Evolutionary conservation across 805 yeast species (phyloP).

Genomic region (Lipomyces anomalus): DNA sequence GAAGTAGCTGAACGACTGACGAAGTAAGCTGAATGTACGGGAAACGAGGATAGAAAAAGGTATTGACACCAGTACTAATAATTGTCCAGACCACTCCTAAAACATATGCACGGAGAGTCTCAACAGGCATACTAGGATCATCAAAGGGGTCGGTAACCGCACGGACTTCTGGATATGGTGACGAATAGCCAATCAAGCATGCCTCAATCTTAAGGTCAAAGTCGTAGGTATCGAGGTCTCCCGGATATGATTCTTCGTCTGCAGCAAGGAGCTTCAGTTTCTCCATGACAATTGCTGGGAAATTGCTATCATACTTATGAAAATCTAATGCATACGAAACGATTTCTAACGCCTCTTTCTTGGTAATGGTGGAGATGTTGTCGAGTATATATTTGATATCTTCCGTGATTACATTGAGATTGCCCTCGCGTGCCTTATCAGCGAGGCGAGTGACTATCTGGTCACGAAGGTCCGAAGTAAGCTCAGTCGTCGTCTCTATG

Average conservation of each 20-base stretch:
- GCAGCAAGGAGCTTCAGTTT: constrained; percentile 32
- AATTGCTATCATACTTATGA: constrained; percentile 46
- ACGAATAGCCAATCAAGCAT: constrained; percentile 10
- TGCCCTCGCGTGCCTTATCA: not conserved
- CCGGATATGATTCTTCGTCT: constrained; percentile 27
- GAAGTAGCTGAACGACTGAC: constrained; percentile 57
- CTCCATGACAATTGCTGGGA: constrained; percentile 37
- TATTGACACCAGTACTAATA: constrained; percentile 53
- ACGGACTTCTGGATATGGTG: constrained; percentile 46
- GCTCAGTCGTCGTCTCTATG: not conserved
- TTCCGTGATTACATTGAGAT: not conserved
- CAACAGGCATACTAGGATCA: constrained; percentile 45
- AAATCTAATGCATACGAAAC: constrained; percentile 38
- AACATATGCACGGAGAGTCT: constrained; percentile 51
- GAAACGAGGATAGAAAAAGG: constrained; percentile 51
- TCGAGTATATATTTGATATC: constrained; percentile 2
- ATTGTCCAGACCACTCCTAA: constrained; percentile 49
- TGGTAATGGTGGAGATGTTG: constrained; percentile 9
- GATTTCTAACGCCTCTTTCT: constrained; percentile 39
- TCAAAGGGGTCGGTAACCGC: constrained; percentile 55
- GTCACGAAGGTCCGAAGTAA: not conserved
- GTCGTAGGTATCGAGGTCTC: constrained; percentile 12
- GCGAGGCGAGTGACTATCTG: not conserved
- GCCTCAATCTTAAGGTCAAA: constrained; percentile 12
- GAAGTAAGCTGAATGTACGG: constrained; percentile 55